Evolutionary conservation across 2,329 filamentous ascomycete species (phyloP).

Genomic region (Aspergillus jensenii): DNA sequence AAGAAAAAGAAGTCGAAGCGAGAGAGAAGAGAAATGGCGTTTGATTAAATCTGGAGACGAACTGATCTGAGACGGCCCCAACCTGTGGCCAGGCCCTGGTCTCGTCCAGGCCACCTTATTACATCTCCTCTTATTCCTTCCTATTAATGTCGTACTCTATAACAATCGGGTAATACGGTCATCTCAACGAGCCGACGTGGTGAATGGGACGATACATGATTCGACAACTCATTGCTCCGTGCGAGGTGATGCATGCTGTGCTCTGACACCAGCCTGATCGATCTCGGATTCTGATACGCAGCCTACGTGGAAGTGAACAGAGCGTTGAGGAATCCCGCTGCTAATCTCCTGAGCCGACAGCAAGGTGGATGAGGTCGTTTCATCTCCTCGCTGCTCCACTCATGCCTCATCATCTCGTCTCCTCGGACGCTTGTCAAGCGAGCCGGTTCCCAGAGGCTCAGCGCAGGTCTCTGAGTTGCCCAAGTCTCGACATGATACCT

Average conservation of each 20-base stretch:
- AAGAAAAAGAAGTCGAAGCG: constrained; percentile 11
- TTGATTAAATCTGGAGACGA: constrained; percentile 18
- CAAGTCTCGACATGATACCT: not conserved
- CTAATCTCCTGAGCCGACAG: not conserved
- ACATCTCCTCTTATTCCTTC: not conserved
- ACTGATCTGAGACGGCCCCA: constrained; percentile 6
- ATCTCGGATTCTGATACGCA: too few relatives aligned
- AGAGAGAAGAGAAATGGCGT: constrained; percentile 1
- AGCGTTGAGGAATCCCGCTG: not conserved
- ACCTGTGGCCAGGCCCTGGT: not conserved
- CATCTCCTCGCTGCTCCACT: not conserved
- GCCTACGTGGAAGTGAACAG: too few relatives aligned
- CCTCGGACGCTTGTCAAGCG: not conserved
- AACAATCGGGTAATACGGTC: not conserved
- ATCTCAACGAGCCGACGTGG: too few relatives aligned
- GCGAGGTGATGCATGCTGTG: not conserved
- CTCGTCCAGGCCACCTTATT: not conserved
- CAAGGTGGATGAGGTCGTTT: constrained; percentile 2
- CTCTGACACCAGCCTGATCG: not conserved
- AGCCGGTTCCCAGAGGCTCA: not conserved
- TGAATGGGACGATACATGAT: too few relatives aligned
- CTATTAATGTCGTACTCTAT: not conserved
- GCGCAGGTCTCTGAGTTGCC: not conserved
- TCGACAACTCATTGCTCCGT: too few relatives aligned
- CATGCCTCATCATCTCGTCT: not conserved